Conservation (phyloP, 129 eudicot species). For the Scalesia atractyloides region DNA sequence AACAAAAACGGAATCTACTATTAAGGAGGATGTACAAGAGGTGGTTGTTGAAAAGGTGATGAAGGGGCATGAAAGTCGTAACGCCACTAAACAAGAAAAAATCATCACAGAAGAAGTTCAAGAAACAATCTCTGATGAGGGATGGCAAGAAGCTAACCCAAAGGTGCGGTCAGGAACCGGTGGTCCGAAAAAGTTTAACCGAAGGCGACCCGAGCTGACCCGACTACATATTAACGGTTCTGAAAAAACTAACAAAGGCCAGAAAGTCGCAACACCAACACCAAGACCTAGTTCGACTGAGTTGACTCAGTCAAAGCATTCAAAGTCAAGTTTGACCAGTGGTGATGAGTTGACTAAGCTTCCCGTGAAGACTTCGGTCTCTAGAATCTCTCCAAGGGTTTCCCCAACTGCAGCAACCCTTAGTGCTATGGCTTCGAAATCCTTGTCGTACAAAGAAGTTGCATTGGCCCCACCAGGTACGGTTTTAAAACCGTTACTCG, state of each 20-base stretch:
- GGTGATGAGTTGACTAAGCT: conserved; percentile 44
- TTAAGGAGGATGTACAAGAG: conserved; percentile 40
- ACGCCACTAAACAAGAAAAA: conserved; percentile 27
- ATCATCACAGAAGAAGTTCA: conserved; percentile 46
- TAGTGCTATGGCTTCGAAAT: conserved; percentile 72
- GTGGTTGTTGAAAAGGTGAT: conserved; percentile 31
- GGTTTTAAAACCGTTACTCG: conserved; percentile 74
- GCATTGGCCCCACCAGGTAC: conserved; percentile 98
- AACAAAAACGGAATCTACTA: conserved; percentile 36
- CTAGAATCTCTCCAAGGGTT: conserved; percentile 51
- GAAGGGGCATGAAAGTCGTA: conserved; percentile 28
- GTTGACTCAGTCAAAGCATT: conserved; percentile 46
- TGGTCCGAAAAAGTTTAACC: conserved; percentile 53
- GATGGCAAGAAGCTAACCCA: conserved; percentile 96
- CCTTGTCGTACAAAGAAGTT: conserved; percentile 94
- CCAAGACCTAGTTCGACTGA: conserved; percentile 49
- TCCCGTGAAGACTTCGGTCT: conserved; percentile 36
- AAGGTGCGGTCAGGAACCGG: conserved; percentile 67
- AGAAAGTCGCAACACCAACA: conserved; percentile 40
- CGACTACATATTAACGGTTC: conserved; percentile 56
- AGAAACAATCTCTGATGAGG: conserved; percentile 79
- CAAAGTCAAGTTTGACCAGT: conserved; percentile 35
- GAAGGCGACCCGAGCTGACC: conserved; percentile 65
- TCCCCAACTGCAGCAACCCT: conserved; percentile 51
- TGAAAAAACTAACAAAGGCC: conserved; percentile 43